Conservation (phyloP, 106 monocot species). For the Dioscorea dumetorum region DNA sequence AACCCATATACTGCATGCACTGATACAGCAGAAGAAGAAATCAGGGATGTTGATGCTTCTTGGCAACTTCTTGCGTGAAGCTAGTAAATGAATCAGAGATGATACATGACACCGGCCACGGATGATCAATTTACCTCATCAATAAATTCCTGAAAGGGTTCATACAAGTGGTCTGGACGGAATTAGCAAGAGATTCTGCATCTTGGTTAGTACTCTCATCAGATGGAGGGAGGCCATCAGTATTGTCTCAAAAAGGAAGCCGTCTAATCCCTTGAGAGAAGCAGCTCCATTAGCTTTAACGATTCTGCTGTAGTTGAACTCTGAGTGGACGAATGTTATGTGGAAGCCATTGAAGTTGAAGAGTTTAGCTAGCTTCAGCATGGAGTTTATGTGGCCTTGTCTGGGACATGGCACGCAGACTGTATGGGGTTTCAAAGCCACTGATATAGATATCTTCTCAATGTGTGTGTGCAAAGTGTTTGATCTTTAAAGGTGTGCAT, state of each 20-base stretch:
- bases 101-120: constrained; percentile 1
- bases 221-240: constrained; percentile 9
- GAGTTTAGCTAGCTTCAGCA: background rate
- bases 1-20: constrained; percentile 1
- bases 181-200: constrained; percentile 4
- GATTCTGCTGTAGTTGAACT: too few species aligned
- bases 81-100: constrained; percentile 3
- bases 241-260: constrained; percentile 1
- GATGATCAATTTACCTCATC: background rate
- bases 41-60: constrained; percentile 1
- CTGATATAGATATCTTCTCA: too few species aligned
- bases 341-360: background rate
- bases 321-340: too few species aligned
- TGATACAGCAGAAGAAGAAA: background rate
- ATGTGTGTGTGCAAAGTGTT: background rate
- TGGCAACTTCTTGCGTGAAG: background rate
- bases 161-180: background rate
- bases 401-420: background rate
- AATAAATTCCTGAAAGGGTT: background rate
- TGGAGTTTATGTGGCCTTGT: background rate
- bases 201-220: constrained; percentile 2
- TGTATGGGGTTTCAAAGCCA: background rate
- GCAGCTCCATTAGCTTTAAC: too few species aligned
- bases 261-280: background rate
- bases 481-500: too few species aligned